phyloP scores from a whole-genome alignment of 148 eudicot species.

The Nyssa sinensis region DNA sequence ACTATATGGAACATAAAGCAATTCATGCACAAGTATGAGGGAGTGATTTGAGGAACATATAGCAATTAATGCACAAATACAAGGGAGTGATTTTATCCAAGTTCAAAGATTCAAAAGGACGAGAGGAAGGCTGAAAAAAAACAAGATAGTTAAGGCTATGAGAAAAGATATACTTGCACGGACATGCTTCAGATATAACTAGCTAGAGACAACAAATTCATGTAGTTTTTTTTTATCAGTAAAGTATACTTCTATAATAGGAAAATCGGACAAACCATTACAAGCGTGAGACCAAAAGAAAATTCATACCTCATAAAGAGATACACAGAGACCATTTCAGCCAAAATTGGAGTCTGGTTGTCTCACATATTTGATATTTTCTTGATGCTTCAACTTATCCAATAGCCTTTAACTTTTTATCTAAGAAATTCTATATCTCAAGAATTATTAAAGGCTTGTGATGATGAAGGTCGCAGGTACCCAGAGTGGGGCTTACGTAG shows the following conservation, averaged over 20 bases:
- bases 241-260: neutral
- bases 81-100: neutral
- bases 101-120: too few relatives aligned
- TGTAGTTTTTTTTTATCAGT: too few relatives aligned
- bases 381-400: neutral
- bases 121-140: too few relatives aligned
- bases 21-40: neutral
- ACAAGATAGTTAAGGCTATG: too few relatives aligned
- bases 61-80: neutral
- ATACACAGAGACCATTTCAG: neutral
- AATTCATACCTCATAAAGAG: neutral
- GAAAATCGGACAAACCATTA: neutral
- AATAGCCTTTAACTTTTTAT: neutral
- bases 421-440: neutral
- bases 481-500: conserved; percentile 94
- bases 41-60: neutral
- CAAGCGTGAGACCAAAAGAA: neutral
- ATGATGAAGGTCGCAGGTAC: conserved; percentile 94
- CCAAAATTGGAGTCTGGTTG: neutral
- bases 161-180: too few relatives aligned
- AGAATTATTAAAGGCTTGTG: neutral
- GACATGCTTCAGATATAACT: too few relatives aligned
- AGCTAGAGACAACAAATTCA: too few relatives aligned
- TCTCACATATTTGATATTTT: neutral
- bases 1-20: neutral